These are phyloP conservation scores for Vitis cinerea DNA, from an alignment of 164 flowering plant genomes.

Conservation along the genomic window DNA sequence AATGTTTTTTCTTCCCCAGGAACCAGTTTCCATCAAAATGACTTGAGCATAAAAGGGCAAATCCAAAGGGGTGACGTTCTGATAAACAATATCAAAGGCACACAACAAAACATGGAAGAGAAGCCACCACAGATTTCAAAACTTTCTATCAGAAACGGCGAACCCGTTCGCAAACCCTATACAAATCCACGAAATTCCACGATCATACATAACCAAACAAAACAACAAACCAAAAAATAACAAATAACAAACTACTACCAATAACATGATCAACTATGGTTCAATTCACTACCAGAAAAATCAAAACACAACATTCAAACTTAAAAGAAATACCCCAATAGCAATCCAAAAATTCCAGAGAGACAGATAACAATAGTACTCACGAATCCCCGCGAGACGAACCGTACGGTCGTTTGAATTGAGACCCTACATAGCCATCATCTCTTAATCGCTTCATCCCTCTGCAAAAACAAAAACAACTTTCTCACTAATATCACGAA, in stretches of 20 bases:
- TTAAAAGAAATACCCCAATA: neutral
- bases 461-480: constrained; percentile 14
- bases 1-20: no score
- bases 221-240: neutral
- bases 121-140: no score
- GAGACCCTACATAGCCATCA: constrained; percentile 38
- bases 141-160: neutral
- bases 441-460: constrained; percentile 51
- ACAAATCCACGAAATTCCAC: neutral
- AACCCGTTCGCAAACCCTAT: neutral
- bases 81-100: no score
- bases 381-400: constrained; percentile 56
- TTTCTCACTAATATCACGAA: constrained; percentile 3
- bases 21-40: no score
- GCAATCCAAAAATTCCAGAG: neutral
- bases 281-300: neutral
- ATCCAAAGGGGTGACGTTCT: no score
- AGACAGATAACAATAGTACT: constrained; percentile 17
- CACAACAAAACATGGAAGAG: no score
- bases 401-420: constrained; percentile 50
- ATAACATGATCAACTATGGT: neutral
- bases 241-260: neutral
- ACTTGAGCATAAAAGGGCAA: no score
- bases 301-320: neutral
- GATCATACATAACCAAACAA: neutral